phyloP scores from a whole-genome alignment of 1,284 basidiomycete species.

The Fomitopsis betulina region DNA sequence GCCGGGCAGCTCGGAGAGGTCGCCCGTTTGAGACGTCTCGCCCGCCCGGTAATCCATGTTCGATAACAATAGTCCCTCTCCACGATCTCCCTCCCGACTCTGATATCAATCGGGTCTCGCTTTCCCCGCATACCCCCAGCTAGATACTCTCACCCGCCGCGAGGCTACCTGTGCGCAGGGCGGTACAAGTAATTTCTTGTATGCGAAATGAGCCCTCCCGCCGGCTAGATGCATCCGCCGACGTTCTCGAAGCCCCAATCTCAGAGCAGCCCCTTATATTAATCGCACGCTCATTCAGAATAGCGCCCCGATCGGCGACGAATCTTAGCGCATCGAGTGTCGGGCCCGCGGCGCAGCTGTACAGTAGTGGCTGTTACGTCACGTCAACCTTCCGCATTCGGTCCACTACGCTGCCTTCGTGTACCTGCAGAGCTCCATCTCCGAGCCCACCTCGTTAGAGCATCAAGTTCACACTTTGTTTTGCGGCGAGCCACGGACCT shows the following conservation, averaged over 20 bases:
- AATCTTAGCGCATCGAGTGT: too few species aligned
- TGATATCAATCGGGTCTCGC: not conserved
- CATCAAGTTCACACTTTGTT: not conserved
- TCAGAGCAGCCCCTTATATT: too few species aligned
- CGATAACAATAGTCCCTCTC: not conserved
- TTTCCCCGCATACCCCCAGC: too few species aligned
- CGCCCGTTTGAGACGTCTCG: not conserved
- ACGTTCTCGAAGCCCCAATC: not conserved
- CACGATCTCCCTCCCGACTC: not conserved
- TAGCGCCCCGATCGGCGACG: too few species aligned
- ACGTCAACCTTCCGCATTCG: not conserved
- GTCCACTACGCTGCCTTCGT: not conserved
- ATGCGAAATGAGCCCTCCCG: not conserved
- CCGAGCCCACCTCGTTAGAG: not conserved
- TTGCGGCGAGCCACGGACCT: not conserved
- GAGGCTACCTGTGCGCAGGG: not conserved
- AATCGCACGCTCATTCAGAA: too few species aligned
- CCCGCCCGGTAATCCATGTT: not conserved
- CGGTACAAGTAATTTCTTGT: not conserved
- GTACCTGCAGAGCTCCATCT: not conserved
- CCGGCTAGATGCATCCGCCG: not conserved
- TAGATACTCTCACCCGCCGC: too few species aligned
- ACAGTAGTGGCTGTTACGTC: not conserved
- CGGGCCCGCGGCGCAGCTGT: not conserved
- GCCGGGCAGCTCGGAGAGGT: not conserved